These are phyloP conservation scores for Bonia amplexicaulis DNA, from an alignment of 176 grass and related monocot species.

Conservation along the genomic window DNA sequence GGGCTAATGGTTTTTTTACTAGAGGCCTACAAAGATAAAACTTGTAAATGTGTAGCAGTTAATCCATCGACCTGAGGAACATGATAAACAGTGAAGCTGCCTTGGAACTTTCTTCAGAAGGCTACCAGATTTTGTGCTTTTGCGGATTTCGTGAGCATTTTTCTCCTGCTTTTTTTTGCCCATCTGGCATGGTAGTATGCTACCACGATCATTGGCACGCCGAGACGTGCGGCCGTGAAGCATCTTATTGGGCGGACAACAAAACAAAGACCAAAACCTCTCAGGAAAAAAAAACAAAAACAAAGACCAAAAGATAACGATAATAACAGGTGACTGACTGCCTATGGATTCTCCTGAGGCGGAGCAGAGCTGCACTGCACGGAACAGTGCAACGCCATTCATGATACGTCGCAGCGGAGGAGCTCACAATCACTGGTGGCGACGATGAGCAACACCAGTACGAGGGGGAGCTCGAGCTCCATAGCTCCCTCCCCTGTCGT, in stretches of 20 bases:
- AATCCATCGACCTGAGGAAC: not conserved
- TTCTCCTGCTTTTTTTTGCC: not conserved
- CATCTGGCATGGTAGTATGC: not conserved
- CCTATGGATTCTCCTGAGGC: too few species aligned
- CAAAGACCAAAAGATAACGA: too few species aligned
- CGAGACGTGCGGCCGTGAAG: not conserved
- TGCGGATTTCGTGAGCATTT: not conserved
- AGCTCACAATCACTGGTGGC: not conserved
- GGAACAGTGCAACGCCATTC: not conserved
- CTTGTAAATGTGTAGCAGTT: slow-evolving; percentile 34
- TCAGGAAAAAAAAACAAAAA: not conserved
- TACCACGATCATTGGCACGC: too few species aligned
- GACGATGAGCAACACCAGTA: slow-evolving; percentile 8
- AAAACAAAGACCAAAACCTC: not conserved
- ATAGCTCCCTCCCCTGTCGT: not conserved
- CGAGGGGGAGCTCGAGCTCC: slow-evolving; percentile 10
- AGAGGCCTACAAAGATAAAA: not conserved
- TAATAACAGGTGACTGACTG: not conserved
- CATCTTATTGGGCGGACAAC: not conserved
- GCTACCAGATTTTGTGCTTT: slow-evolving; percentile 16
- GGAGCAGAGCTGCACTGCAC: not conserved
- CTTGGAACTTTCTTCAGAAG: not conserved
- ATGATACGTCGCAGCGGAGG: not conserved
- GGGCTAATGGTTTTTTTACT: not conserved
- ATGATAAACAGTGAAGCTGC: not conserved